Evolutionary conservation across 2,329 filamentous ascomycete genomes (phyloP).

Genomic region (Aspergillus calidoustus): DNA sequence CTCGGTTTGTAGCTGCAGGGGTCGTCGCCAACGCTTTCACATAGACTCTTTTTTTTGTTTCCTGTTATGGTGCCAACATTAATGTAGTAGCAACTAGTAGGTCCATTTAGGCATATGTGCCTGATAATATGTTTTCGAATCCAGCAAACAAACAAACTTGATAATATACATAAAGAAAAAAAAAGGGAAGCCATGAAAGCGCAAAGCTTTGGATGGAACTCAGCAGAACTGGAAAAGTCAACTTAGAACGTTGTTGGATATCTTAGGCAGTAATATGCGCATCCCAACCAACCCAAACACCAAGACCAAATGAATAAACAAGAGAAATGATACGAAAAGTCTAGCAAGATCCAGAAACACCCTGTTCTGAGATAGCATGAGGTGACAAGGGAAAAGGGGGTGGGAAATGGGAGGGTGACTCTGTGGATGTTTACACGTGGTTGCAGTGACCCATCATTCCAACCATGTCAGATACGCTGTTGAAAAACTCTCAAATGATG

Average conservation of each 20-base stretch:
- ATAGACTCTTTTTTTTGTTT: too few relatives aligned
- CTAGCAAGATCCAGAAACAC: background rate
- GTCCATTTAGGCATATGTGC: background rate
- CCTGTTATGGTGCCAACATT: too few relatives aligned
- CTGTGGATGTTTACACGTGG: background rate
- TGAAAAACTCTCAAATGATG: background rate
- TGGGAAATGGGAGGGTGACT: background rate
- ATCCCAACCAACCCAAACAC: background rate
- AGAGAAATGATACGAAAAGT: background rate
- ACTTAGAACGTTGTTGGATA: constrained; percentile 24
- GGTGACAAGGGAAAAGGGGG: background rate
- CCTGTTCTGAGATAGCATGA: background rate
- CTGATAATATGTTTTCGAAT: background rate
- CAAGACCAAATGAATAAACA: background rate
- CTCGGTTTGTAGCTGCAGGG: too few relatives aligned
- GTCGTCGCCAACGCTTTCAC: too few relatives aligned
- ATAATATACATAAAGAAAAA: background rate
- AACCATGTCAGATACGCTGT: background rate
- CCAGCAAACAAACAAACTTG: background rate
- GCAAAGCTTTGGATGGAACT: background rate
- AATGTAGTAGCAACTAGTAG: too few relatives aligned
- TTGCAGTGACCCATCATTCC: background rate
- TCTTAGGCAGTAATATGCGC: constrained; percentile 17
- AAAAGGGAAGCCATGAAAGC: background rate
- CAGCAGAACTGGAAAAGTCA: background rate